A percentile compares a stretch with the other conserved stretches of the same genome.
Evolutionary conservation across 2,329 filamentous ascomycete genomes (phyloP).

Genomic region (Fusarium irregulare): DNA sequence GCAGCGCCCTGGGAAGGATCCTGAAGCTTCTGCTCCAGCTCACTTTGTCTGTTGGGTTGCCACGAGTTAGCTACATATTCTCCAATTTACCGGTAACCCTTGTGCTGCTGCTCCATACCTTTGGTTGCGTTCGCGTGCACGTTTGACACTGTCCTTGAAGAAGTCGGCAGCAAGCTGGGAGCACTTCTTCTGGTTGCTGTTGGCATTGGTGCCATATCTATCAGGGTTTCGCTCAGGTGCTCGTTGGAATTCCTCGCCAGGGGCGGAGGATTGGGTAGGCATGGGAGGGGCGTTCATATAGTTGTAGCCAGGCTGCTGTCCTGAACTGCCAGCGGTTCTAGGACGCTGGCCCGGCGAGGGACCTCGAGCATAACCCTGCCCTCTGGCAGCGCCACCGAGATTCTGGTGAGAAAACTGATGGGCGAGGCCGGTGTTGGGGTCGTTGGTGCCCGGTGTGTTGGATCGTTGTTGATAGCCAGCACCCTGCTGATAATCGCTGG

Average conservation of each 20-base stretch:
- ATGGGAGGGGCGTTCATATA: constrained; percentile 75
- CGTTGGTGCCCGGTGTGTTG: constrained; percentile 73
- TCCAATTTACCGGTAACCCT: neutral
- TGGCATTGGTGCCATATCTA: constrained; percentile 73
- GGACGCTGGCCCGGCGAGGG: constrained; percentile 80
- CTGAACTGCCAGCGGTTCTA: constrained; percentile 80
- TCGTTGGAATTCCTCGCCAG: constrained; percentile 78
- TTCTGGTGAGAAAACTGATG: constrained; percentile 99
- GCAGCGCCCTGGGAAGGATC: constrained; percentile 79
- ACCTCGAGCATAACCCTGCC: constrained; percentile 75
- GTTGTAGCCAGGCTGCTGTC: constrained; percentile 71
- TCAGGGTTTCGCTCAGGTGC: constrained; percentile 90
- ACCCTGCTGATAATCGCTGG: constrained; percentile 64
- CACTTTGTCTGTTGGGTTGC: constrained; percentile 75
- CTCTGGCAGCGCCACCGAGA: constrained; percentile 77
- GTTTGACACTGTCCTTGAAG: constrained; percentile 98
- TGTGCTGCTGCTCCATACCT: constrained; percentile 68
- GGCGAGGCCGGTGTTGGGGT: constrained; percentile 89
- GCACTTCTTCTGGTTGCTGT: constrained; percentile 78
- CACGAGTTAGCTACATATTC: constrained; percentile 19
- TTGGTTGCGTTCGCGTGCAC: constrained; percentile 93
- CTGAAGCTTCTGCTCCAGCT: constrained; percentile 86
- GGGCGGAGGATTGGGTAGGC: constrained; percentile 67
- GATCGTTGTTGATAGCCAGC: constrained; percentile 62
- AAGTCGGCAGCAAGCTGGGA: constrained; percentile 83